These are phyloP conservation scores for Hibiscus syriacus DNA, from an alignment of 345 rosid genomes.

Conservation along the genomic window DNA sequence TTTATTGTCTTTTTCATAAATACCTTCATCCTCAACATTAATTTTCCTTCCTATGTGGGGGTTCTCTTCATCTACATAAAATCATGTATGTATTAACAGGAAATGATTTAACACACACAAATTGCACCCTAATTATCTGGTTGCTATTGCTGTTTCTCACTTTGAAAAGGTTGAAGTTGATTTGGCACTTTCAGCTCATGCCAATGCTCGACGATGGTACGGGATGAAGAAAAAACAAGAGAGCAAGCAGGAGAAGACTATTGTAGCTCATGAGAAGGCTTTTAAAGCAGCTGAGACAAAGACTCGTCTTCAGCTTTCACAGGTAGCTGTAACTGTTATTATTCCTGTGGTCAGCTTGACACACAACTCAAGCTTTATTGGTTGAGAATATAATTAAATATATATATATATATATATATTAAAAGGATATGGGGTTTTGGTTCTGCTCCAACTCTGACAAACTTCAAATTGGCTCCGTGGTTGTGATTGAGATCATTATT, in stretches of 20 bases:
- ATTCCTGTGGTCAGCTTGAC: neutral
- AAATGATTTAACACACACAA: neutral
- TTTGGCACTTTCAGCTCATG: constrained; percentile 91
- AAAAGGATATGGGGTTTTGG: constrained; percentile 3
- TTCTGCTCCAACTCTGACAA: neutral
- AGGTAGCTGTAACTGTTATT: constrained; percentile 36
- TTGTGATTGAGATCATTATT: neutral
- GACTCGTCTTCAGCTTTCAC: constrained; percentile 86
- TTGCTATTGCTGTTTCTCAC: neutral
- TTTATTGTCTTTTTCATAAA: neutral
- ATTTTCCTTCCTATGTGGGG: neutral
- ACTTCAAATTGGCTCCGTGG: neutral
- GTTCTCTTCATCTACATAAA: neutral
- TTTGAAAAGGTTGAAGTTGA: constrained; percentile 81
- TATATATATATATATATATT: neutral
- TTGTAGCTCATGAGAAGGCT: constrained; percentile 91
- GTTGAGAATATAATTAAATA: neutral
- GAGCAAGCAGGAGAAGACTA: constrained; percentile 88
- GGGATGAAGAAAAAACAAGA: constrained; percentile 92
- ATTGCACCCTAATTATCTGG: neutral
- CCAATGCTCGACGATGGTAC: constrained; percentile 94
- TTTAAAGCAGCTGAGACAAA: constrained; percentile 96
- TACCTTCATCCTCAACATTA: neutral
- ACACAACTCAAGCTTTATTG: neutral
- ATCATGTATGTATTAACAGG: neutral